phyloP scores from a whole-genome alignment of 179 eudicot genomes.

The Patellifolia procumbens region DNA sequence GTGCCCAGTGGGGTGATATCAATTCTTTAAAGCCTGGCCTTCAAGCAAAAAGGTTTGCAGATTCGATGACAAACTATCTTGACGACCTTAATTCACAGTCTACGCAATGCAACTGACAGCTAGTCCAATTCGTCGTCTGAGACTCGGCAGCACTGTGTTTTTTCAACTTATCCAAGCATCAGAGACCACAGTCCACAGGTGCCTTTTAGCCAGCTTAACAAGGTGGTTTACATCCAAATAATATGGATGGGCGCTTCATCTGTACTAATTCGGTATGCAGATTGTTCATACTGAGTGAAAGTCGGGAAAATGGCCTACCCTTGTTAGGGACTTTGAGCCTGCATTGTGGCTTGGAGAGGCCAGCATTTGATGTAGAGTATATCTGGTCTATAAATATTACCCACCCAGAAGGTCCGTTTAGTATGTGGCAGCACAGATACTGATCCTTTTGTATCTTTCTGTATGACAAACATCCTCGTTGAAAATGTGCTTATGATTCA shows the following conservation, averaged over 20 bases:
- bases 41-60: slow-evolving; percentile 55
- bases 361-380: slow-evolving; percentile 27
- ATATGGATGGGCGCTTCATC: not conserved
- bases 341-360: slow-evolving; percentile 33
- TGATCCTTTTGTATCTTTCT: slow-evolving; percentile 24
- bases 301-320: slow-evolving; percentile 10
- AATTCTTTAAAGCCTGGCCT: slow-evolving; percentile 64
- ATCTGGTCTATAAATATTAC: slow-evolving; percentile 27
- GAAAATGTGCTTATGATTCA: not conserved
- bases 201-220: not conserved
- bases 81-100: slow-evolving; percentile 59
- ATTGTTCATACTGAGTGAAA: slow-evolving; percentile 20
- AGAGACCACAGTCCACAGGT: slow-evolving; percentile 13
- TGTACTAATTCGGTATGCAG: slow-evolving; percentile 12
- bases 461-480: slow-evolving; percentile 2
- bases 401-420: slow-evolving; percentile 16
- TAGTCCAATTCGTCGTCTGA: not conserved
- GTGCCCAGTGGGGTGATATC: slow-evolving; percentile 77
- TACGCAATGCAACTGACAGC: slow-evolving; percentile 62
- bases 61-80: slow-evolving; percentile 48
- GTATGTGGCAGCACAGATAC: slow-evolving; percentile 18
- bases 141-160: not conserved
- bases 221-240: slow-evolving; percentile 4
- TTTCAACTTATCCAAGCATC: not conserved
- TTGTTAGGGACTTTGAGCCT: slow-evolving; percentile 28